Evolutionary conservation across 108 stramenopile genomes (phyloP).

Genomic region (Cyclotella atomus): DNA sequence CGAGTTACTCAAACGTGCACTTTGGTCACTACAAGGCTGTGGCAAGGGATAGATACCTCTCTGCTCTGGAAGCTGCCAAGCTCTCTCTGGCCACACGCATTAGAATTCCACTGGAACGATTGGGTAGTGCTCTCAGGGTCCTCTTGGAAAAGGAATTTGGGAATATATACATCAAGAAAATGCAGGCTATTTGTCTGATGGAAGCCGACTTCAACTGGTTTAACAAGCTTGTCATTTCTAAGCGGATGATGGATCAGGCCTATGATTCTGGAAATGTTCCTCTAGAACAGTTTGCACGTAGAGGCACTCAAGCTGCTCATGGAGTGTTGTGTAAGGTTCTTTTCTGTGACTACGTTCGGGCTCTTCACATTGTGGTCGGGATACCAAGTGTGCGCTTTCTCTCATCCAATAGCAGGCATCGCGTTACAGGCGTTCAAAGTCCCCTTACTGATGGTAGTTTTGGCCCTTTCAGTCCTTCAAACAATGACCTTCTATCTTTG

Average conservation of each 20-base stretch:
- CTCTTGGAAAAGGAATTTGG: slow-evolving; percentile 23
- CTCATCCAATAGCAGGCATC: slow-evolving; percentile 3
- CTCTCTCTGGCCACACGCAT: neutral
- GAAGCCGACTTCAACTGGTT: slow-evolving; percentile 19
- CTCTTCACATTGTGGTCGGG: neutral
- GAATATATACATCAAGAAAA: neutral
- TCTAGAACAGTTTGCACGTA: no score
- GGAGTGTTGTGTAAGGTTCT: neutral
- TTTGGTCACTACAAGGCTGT: no score
- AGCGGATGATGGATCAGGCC: neutral
- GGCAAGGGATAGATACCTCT: no score
- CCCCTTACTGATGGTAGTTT: neutral
- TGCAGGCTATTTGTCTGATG: neutral
- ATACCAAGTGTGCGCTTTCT: neutral
- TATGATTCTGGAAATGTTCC: neutral
- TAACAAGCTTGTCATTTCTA: slow-evolving; percentile 21
- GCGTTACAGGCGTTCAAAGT: slow-evolving; percentile 4
- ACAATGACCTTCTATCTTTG: slow-evolving; percentile 7
- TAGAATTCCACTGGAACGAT: no score
- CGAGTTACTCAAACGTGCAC: no score
- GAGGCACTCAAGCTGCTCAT: neutral
- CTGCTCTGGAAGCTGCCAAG: neutral
- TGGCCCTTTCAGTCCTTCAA: slow-evolving; percentile 2
- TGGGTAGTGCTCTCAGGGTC: neutral
- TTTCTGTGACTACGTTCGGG: slow-evolving; percentile 2